These are phyloP conservation scores for Euphorbia lathyris DNA, from an alignment of 345 rosid genomes.

Conservation along the genomic window DNA sequence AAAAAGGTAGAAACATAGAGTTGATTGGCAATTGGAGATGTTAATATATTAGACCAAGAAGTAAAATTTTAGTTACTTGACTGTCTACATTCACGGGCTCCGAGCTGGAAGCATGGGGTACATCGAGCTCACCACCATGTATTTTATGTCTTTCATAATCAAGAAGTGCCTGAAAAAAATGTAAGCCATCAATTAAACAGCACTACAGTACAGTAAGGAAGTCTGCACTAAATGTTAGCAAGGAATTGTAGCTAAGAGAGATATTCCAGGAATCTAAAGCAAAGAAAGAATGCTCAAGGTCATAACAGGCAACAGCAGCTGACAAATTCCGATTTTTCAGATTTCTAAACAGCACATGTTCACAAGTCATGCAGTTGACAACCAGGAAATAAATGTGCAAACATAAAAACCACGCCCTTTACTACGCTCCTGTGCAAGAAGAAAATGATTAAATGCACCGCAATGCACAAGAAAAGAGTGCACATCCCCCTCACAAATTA, in stretches of 20 bases:
- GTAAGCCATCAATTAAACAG: conserved; percentile 6
- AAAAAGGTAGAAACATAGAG: conserved; percentile 1
- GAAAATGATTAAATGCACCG: neutral
- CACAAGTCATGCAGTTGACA: neutral
- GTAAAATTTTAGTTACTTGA: conserved; percentile 44
- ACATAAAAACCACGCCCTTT: neutral
- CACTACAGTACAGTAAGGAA: neutral
- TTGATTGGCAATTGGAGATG: neutral
- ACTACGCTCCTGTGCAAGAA: neutral
- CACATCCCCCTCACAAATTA: neutral
- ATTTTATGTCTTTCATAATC: conserved; percentile 84
- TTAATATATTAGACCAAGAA: neutral
- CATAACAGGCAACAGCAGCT: neutral
- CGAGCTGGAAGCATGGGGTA: conserved; percentile 44
- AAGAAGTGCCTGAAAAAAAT: conserved; percentile 63
- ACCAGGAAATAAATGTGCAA: neutral
- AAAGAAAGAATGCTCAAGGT: neutral
- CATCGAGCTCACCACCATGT: conserved; percentile 51
- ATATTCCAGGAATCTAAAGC: neutral
- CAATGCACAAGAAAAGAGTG: neutral
- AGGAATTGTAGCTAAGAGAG: neutral
- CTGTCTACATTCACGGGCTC: conserved; percentile 53
- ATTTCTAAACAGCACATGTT: neutral
- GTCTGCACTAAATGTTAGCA: neutral
- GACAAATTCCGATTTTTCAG: neutral